These are phyloP conservation scores for Monosporozyma servazzii DNA, from an alignment of 805 yeast genomes.

Conservation along the genomic window DNA sequence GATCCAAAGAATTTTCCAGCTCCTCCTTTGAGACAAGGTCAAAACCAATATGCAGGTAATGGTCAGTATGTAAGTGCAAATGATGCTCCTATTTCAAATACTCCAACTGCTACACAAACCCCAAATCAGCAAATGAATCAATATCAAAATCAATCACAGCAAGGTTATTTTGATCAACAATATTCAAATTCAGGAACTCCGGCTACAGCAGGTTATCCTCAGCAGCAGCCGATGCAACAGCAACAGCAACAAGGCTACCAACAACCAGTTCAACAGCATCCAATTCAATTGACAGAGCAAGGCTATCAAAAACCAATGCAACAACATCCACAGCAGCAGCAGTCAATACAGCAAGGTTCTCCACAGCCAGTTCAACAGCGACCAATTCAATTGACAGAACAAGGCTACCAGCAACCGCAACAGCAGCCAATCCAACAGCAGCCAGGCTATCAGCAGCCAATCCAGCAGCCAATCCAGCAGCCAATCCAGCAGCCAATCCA, in stretches of 20 bases:
- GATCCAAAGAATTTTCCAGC: constrained; percentile 27
- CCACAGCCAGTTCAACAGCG: constrained; percentile 5
- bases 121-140: constrained; percentile 5
- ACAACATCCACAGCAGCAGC: constrained; percentile 6
- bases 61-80: constrained; percentile 9
- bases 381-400: neutral
- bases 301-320: too few relatives aligned
- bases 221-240: constrained; percentile 5
- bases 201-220: neutral
- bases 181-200: neutral
- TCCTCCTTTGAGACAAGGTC: constrained; percentile 34
- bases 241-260: constrained; percentile 9
- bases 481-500: constrained; percentile 5
- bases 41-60: constrained; percentile 24
- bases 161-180: neutral
- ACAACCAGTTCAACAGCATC: neutral
- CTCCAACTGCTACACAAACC: constrained; percentile 1
- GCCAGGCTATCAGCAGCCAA: constrained; percentile 4
- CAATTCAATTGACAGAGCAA: neutral
- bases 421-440: constrained; percentile 4
- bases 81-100: neutral
- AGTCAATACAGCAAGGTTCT: neutral
- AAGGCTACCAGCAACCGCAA: neutral
- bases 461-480: constrained; percentile 5
- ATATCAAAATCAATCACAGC: constrained; percentile 3